These are phyloP conservation scores for Scheffersomyces lignosus DNA, from an alignment of 805 yeast species.

Conservation along the genomic window DNA sequence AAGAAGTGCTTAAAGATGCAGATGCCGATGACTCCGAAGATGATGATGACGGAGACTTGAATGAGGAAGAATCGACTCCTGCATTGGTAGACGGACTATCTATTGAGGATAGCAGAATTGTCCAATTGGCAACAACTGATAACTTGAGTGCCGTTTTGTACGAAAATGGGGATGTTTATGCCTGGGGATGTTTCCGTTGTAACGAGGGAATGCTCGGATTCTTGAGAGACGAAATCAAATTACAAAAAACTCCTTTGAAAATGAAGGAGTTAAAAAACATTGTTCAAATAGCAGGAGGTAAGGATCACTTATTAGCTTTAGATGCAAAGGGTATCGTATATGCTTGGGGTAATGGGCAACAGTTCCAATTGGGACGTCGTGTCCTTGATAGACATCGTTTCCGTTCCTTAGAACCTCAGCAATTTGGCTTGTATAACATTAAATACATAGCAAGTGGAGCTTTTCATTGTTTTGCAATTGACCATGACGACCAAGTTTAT, in stretches of 20 bases:
- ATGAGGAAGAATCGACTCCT: constrained; percentile 89
- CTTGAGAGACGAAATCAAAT: constrained; percentile 52
- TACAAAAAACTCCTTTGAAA: constrained; percentile 69
- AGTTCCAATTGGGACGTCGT: constrained; percentile 85
- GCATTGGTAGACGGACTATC: constrained; percentile 70
- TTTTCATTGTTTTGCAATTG: constrained; percentile 92
- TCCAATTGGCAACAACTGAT: constrained; percentile 89
- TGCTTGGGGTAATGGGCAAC: constrained; percentile 98
- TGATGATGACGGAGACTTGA: constrained; percentile 80
- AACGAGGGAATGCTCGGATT: constrained; percentile 92
- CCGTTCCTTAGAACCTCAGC: constrained; percentile 75
- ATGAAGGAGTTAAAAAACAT: constrained; percentile 63
- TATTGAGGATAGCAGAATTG: constrained; percentile 49
- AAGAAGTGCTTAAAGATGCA: constrained; percentile 66
- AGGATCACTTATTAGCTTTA: constrained; percentile 85
- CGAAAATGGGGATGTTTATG: constrained; percentile 83
- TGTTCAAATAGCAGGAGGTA: constrained; percentile 86
- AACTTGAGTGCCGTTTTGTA: constrained; percentile 80
- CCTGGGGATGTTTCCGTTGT: constrained; percentile 97
- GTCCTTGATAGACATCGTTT: constrained; percentile 76
- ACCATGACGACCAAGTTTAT: constrained; percentile 63
- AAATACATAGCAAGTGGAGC: constrained; percentile 89
- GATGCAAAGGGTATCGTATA: constrained; percentile 83
- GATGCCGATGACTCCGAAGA: constrained; percentile 55
- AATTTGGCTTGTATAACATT: constrained; percentile 78